Evolutionary conservation across 192 early-diverging fungal genomes (phyloP).

Genomic region (Backusella luteola): DNA sequence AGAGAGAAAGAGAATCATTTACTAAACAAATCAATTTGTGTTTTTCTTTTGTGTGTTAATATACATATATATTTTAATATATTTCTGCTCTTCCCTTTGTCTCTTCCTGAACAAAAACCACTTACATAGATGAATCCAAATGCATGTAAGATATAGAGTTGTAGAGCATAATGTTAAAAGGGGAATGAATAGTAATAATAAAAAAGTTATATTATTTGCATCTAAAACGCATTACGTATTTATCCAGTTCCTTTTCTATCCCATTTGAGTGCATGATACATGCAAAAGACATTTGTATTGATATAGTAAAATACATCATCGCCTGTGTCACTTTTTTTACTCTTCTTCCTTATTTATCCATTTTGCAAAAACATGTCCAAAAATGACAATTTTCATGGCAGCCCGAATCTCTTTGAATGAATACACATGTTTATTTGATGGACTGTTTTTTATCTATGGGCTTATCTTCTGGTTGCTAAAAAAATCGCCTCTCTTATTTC

Average conservation of each 20-base stretch:
- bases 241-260: background rate
- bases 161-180: background rate
- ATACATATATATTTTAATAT: background rate
- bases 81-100: background rate
- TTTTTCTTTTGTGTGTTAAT: background rate
- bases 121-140: background rate
- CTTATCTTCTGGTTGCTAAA: too few species aligned
- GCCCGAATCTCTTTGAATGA: too few species aligned
- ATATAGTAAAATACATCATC: background rate
- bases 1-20: background rate
- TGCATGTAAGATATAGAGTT: background rate
- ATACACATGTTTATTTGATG: too few species aligned
- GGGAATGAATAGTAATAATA: background rate
- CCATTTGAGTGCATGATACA: background rate
- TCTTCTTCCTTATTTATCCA: background rate
- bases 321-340: background rate
- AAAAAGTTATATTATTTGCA: slow-evolving; percentile 1
- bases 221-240: background rate
- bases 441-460: too few species aligned
- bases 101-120: background rate
- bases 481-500: background rate
- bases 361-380: too few species aligned
- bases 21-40: background rate
- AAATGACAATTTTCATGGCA: too few species aligned
- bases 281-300: background rate